Conservation (phyloP, 192 early-diverging fungal species). For the Cladochytrium replicatum region DNA sequence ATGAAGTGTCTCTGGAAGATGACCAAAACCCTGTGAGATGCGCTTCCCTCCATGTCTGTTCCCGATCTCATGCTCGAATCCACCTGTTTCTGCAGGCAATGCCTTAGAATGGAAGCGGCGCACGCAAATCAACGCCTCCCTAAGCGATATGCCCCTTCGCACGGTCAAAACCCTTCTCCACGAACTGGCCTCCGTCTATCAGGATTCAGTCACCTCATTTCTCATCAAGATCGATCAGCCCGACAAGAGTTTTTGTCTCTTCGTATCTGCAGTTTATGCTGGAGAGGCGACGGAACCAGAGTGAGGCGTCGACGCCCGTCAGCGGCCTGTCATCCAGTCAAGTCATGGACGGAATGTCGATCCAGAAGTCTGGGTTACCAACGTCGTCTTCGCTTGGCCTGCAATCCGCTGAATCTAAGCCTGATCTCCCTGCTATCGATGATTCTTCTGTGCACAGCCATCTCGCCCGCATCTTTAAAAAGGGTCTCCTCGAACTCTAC, state of each 20-base stretch:
- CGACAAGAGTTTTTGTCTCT: constrained; percentile 36
- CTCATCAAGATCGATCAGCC: constrained; percentile 55
- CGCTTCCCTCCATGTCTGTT: no score
- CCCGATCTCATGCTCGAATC: constrained; percentile 62
- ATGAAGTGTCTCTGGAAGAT: constrained; percentile 98
- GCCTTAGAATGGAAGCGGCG: constrained; percentile 83
- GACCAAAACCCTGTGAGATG: no score
- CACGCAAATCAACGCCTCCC: constrained; percentile 54
- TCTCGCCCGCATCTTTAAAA: constrained; percentile 58
- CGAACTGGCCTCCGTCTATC: constrained; percentile 59
- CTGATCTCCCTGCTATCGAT: no score
- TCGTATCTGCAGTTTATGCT: constrained; percentile 32
- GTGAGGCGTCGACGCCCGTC: no score
- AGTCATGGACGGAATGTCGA: no score
- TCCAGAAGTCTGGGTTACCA: no score
- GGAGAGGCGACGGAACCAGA: no score
- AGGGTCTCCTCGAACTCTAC: constrained; percentile 66
- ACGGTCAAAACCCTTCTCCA: constrained; percentile 89
- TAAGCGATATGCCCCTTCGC: constrained; percentile 88
- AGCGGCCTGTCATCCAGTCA: no score
- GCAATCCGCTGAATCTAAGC: no score
- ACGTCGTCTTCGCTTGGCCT: no score
- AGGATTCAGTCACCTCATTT: constrained; percentile 48
- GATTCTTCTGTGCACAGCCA: no score
- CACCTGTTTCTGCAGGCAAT: constrained; percentile 71